Evolutionary conservation across 1,284 basidiomycete species (phyloP).

Genomic region (Xerocomus alliaceus): DNA sequence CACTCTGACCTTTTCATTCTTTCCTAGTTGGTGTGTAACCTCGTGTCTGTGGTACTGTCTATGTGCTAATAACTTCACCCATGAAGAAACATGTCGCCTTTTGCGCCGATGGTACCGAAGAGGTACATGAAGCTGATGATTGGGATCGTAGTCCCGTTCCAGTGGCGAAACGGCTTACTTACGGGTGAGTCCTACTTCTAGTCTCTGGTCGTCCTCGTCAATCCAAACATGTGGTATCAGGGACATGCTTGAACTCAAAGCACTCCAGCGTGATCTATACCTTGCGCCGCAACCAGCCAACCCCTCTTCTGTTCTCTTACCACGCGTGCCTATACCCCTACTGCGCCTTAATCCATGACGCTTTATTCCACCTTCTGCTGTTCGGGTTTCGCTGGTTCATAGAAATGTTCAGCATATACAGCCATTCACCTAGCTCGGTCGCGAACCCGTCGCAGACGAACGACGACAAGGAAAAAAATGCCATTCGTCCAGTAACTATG

Average conservation of each 20-base stretch:
- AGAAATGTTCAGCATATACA: not conserved
- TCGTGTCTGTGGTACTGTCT: not conserved
- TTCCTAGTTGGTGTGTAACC: constrained; percentile 21
- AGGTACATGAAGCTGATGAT: constrained; percentile 68
- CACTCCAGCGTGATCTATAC: constrained; percentile 63
- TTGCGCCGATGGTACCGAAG: constrained; percentile 54
- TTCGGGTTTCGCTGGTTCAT: not conserved
- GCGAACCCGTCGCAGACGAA: not conserved
- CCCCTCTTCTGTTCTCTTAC: constrained; percentile 47
- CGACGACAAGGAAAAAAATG: not conserved
- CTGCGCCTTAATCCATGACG: constrained; percentile 50
- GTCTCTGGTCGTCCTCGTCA: not conserved
- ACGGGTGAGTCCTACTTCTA: constrained; percentile 51
- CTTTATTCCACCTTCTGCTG: not conserved
- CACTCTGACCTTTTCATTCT: not conserved
- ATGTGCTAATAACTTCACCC: constrained; percentile 8
- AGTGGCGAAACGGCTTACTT: constrained; percentile 55
- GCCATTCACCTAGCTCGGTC: not conserved
- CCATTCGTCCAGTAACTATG: not conserved
- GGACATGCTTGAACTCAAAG: constrained; percentile 68
- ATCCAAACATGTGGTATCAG: constrained; percentile 40
- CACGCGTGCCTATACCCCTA: constrained; percentile 59
- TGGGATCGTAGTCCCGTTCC: constrained; percentile 71
- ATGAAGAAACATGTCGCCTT: constrained; percentile 62
- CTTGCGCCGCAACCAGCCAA: constrained; percentile 53